Evolutionary conservation across 345 rosid genomes (phyloP), one percentile per base, ranked within the genome.

Genomic region (Xanthoceras sorbifolium): DNA sequence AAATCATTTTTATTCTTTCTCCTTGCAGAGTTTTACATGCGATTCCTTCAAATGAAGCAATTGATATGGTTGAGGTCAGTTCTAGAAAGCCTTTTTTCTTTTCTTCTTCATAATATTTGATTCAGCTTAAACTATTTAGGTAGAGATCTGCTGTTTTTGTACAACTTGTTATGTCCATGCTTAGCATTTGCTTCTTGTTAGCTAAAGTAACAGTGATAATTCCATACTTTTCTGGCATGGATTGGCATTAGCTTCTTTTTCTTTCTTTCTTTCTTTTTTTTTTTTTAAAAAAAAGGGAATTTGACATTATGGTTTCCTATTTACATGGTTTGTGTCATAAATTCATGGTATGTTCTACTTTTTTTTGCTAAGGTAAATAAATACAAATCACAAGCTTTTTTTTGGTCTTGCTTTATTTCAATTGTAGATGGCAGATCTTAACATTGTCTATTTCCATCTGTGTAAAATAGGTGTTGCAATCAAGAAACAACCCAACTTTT

Each of bases 21-120:
- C 59, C 46, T 77, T 83, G 83, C 93, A 96, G 99, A 82, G 98
- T 92, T 64, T 86, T 91, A 34, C 94, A 88, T 76, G 79, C 97
- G 23, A 93, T 96, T 82, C 98, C 99, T 61, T 84, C 98, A 38
- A 92, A 89, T 32, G 99, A 96, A 89, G 97, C 92, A 22, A 89
- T 92, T 64, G 93, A 90, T 78, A 89, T 89, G 23, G 97, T 92
- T 32, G 97, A 92, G 93, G 93, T 92, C 72, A 84, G 90, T 75
- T 42, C 25, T 26, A 57, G 48, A 32, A 29, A 22, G 15, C 26
- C n/a, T n/a, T 44, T 57, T 57, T 57, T 63, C n/a, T 57, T n/a
- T 29, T 29, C 42, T 36, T 74, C 38, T 38, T 55, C 42, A 25
- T 23, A 57, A 40, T 52, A 34, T 62, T 40, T 73, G 57, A 1